These are phyloP conservation scores for Sordariomycetes sp. DNA, from an alignment of 2,329 filamentous ascomycete genomes.

Conservation along the genomic window DNA sequence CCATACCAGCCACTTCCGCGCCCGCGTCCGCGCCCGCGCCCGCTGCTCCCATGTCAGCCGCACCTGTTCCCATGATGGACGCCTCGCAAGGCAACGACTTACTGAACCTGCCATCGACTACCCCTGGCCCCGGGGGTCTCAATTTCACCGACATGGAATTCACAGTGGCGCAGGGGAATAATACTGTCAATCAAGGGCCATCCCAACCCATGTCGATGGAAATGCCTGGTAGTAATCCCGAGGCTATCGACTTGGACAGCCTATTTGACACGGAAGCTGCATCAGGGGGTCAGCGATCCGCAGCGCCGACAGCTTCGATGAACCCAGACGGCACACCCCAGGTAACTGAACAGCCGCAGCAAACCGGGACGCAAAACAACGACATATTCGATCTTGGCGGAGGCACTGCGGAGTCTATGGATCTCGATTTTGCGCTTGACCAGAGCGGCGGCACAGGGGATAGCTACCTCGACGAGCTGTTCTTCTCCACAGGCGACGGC, in stretches of 20 bases:
- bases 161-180: slow-evolving; percentile 29
- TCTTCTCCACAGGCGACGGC: slow-evolving; percentile 1
- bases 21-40: slow-evolving; percentile 7
- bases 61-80: slow-evolving; percentile 1
- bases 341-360: not conserved
- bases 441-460: not conserved
- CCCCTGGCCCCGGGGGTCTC: slow-evolving; percentile 21
- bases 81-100: not conserved
- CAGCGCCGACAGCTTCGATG: slow-evolving; percentile 1
- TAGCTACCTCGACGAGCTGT: slow-evolving; percentile 3
- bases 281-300: not conserved
- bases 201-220: slow-evolving; percentile 14
- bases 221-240: not conserved
- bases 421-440: slow-evolving; percentile 3
- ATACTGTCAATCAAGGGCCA: slow-evolving; percentile 11
- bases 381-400: slow-evolving; percentile 3
- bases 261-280: not conserved
- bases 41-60: not conserved
- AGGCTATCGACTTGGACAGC: slow-evolving; percentile 2
- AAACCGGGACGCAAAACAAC: not conserved
- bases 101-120: not conserved
- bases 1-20: slow-evolving; percentile 10
- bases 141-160: slow-evolving; percentile 46
- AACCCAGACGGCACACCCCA: not conserved
- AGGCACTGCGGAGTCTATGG: slow-evolving; percentile 1